Evolutionary conservation across 495 filamentous ascomycete species (phyloP).

Genomic region (Echria macrotheca): DNA sequence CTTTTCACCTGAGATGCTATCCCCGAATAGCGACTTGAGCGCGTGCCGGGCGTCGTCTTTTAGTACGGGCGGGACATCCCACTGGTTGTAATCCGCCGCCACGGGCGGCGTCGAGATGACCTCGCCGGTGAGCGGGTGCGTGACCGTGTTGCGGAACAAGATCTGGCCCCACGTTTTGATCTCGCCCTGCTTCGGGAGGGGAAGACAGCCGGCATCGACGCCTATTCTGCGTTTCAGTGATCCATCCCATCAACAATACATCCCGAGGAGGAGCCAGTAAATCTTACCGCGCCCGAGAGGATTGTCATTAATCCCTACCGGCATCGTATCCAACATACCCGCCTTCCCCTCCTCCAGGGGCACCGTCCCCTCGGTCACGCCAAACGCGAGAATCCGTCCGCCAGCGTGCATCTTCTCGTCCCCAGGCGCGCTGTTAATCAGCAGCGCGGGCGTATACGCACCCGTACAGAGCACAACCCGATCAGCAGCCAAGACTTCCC

Average conservation of each 20-base stretch:
- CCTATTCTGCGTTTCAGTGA: neutral
- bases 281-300: slow-evolving; percentile 7
- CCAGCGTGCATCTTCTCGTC: slow-evolving; percentile 38
- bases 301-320: slow-evolving; percentile 33
- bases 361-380: slow-evolving; percentile 46
- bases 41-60: slow-evolving; percentile 25
- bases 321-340: slow-evolving; percentile 26
- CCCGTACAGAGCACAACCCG: slow-evolving; percentile 52
- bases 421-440: slow-evolving; percentile 44
- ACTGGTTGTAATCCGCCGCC: slow-evolving; percentile 38
- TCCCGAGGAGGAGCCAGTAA: neutral
- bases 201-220: slow-evolving; percentile 25
- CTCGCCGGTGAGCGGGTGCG: slow-evolving; percentile 4
- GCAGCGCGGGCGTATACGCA: slow-evolving; percentile 53
- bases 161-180: slow-evolving; percentile 50
- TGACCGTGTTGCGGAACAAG: slow-evolving; percentile 48
- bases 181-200: slow-evolving; percentile 34
- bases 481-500: slow-evolving; percentile 37
- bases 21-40: slow-evolving; percentile 21
- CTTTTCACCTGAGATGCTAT: slow-evolving; percentile 6
- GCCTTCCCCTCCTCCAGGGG: slow-evolving; percentile 25
- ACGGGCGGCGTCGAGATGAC: slow-evolving; percentile 47
- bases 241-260: neutral
- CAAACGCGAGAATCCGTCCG: slow-evolving; percentile 50
- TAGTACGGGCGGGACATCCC: slow-evolving; percentile 39